Conservation (phyloP, 306 rosid species). For the Casuarina cunninghamiana region DNA sequence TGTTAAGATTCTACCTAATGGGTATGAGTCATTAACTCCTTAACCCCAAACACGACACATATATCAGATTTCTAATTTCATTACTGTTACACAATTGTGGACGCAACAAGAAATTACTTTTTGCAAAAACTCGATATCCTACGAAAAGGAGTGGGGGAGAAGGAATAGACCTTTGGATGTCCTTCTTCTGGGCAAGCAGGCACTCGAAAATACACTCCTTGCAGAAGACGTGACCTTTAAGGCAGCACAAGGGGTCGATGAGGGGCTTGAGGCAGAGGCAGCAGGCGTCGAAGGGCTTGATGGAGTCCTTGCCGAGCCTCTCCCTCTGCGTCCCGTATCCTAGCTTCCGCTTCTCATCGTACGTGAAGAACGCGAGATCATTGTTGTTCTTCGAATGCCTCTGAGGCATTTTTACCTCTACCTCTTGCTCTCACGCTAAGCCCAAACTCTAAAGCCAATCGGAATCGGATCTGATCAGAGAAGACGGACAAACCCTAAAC, state of each 20-base stretch:
- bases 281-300: constrained; percentile 95
- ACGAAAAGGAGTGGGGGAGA: too few species aligned
- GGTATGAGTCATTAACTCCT: not conserved
- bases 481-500: not conserved
- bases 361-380: constrained; percentile 98
- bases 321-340: constrained; percentile 97
- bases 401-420: constrained; percentile 69
- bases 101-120: not conserved
- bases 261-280: constrained; percentile 89
- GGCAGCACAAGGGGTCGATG: constrained; percentile 85
- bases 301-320: constrained; percentile 86
- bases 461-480: not conserved
- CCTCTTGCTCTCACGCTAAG: not conserved
- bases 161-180: constrained; percentile 68
- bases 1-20: not conserved
- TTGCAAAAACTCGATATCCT: not conserved
- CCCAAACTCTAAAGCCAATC: not conserved
- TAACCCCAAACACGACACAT: not conserved
- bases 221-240: constrained; percentile 86
- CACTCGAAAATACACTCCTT: constrained; percentile 91
- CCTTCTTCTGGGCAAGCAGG: constrained; percentile 89
- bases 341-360: constrained; percentile 89
- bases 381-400: constrained; percentile 98
- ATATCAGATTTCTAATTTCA: not conserved
- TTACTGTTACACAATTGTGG: not conserved